These are phyloP conservation scores for Plenodomus biglobosus DNA, from an alignment of 2,329 filamentous ascomycete genomes.

Conservation along the genomic window DNA sequence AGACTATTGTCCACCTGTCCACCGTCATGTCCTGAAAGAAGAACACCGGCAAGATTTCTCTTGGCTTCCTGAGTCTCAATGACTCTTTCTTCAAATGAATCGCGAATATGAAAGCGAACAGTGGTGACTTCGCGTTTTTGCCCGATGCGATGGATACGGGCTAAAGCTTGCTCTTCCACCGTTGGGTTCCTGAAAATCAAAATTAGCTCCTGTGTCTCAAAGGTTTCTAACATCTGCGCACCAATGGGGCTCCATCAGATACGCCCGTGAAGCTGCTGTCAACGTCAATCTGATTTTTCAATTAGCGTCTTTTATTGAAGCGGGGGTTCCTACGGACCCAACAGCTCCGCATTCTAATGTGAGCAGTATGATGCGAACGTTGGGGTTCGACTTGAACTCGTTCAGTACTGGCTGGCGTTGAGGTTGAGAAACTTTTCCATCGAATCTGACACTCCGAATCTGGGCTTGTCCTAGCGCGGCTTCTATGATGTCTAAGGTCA, in stretches of 20 bases:
- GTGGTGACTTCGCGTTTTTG: slow-evolving; percentile 38
- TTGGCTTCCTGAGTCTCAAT: too few species aligned
- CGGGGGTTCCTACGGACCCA: too few species aligned
- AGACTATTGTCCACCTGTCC: too few species aligned
- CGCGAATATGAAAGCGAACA: slow-evolving; percentile 43
- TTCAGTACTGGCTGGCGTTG: slow-evolving; percentile 48
- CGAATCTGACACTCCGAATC: slow-evolving; percentile 50
- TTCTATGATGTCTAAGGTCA: slow-evolving; percentile 53
- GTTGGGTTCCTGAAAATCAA: too few species aligned
- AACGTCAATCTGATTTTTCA: too few species aligned
- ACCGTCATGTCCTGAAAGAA: too few species aligned
- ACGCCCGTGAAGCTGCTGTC: slow-evolving; percentile 51
- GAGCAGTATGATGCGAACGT: slow-evolving; percentile 48
- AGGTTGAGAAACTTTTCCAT: slow-evolving; percentile 51
- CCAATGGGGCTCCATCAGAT: slow-evolving; percentile 57
- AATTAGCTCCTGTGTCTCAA: too few species aligned
- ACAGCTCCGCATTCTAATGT: slow-evolving; percentile 57
- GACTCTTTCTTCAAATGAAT: slow-evolving; percentile 47
- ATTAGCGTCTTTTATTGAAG: too few species aligned
- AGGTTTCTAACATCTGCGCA: too few species aligned
- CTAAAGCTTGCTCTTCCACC: slow-evolving; percentile 50
- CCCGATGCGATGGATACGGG: slow-evolving; percentile 28
- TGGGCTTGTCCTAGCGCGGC: too few species aligned
- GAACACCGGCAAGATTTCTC: too few species aligned
- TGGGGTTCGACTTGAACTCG: slow-evolving; percentile 45